A percentile compares a stretch with the other conserved stretches of the same genome.
Conservation (phyloP, 805 yeast genomes). For the Wickerhamiella dianesei region DNA sequence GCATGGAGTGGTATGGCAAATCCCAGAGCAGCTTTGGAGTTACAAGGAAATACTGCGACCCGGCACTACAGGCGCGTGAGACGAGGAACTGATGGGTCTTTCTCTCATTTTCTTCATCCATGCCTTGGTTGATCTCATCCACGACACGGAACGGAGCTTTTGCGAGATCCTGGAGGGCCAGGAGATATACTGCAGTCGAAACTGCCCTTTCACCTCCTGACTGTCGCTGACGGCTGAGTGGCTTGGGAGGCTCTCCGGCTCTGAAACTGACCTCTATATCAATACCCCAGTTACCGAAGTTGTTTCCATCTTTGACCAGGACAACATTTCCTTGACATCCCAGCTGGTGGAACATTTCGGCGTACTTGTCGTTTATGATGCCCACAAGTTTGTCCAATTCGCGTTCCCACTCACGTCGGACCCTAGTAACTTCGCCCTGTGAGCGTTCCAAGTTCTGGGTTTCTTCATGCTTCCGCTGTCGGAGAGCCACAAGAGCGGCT, state of each 20-base stretch:
- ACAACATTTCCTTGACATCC: conserved; percentile 80
- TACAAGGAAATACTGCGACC: conserved; percentile 66
- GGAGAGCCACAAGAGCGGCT: conserved; percentile 5
- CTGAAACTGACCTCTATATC: conserved; percentile 79
- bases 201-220: conserved; percentile 98
- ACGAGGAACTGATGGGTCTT: conserved; percentile 77
- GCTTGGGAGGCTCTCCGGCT: conserved; percentile 53
- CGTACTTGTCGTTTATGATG: conserved; percentile 50
- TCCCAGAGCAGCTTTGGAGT: conserved; percentile 83
- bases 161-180: conserved; percentile 80
- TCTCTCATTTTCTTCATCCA: conserved; percentile 89
- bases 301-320: conserved; percentile 35
- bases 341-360: conserved; percentile 51
- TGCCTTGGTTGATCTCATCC: conserved; percentile 97
- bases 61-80: conserved; percentile 53
- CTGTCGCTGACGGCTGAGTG: conserved; percentile 74
- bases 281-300: conserved; percentile 65
- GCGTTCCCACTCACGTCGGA: conserved; percentile 45
- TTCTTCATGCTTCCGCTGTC: neutral
- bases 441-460: neutral
- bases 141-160: conserved; percentile 87
- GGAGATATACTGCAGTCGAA: conserved; percentile 77
- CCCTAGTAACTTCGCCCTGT: conserved; percentile 1
- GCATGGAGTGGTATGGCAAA: conserved; percentile 58
- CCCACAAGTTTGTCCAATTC: conserved; percentile 39